These are phyloP conservation scores for Bruguiera hainesii DNA, from an alignment of 441 rosid species.

Conservation along the genomic window DNA sequence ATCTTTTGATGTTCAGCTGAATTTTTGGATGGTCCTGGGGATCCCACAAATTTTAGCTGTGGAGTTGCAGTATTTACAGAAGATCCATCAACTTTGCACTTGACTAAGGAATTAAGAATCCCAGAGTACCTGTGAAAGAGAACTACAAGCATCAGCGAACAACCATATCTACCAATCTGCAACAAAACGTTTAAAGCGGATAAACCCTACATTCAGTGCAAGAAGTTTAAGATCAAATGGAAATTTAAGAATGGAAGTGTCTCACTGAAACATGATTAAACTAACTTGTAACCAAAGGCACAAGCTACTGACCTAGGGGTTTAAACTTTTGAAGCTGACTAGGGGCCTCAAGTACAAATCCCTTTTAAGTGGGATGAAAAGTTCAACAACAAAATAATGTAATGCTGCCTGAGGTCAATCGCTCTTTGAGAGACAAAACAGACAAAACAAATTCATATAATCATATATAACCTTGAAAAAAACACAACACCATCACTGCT, in stretches of 20 bases:
- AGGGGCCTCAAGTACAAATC: too few species aligned
- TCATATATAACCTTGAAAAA: too few species aligned
- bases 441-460: too few species aligned
- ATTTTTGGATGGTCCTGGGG: constrained; percentile 31
- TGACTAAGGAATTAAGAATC: constrained; percentile 57
- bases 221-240: background rate
- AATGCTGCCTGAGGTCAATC: too few species aligned
- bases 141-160: constrained; percentile 14
- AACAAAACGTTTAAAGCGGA: background rate
- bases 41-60: constrained; percentile 31
- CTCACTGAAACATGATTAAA: too few species aligned
- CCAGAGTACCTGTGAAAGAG: constrained; percentile 64
- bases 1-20: constrained; percentile 24
- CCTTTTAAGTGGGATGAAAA: too few species aligned
- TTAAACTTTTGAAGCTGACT: too few species aligned
- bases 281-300: too few species aligned
- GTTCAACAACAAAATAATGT: too few species aligned
- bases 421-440: too few species aligned
- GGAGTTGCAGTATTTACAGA: constrained; percentile 29
- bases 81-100: constrained; percentile 44
- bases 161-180: background rate
- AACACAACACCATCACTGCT: too few species aligned
- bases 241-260: background rate
- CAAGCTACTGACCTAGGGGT: too few species aligned
- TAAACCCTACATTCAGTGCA: background rate